Base-by-base conservation (phyloP, 768 basidiomycete genomes). In the Cytidiella melzeri region DNA sequence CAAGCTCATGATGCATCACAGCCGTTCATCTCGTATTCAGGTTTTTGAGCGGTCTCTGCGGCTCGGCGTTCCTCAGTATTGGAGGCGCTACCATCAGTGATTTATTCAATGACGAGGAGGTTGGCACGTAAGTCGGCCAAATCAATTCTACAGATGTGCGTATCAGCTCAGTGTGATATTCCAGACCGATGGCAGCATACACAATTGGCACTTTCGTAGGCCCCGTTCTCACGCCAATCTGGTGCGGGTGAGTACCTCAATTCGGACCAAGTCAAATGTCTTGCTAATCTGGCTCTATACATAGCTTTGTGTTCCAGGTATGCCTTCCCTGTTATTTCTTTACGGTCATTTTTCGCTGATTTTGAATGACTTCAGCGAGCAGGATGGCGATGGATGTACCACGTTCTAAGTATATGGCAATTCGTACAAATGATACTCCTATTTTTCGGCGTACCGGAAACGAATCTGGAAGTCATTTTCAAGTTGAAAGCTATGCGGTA, bases 331-430 rank as follows among this genome's bases (percentile, higher is more conserved):
- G n/a, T n/a, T n/a, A n/a, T n/a, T n/a, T n/a, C n/a, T n/a, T n/a
- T n/a, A 18, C 11, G 9, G 19, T 11, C 13, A 28, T 6, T 3
- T 43, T 11, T 19, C 30, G 27, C 21, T 21, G 4, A 42, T 42
- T 13, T 15, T 23, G 41, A 58, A 46, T 58, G n/a, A 52, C 54
- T 36, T 56, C 56, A 84, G 76, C 67, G 79, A 55, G 50, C 73
- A 2, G 56, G 71, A 38, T 85, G 84, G 84, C 63, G 84, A 51
- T 90, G 87, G 87, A 86, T 87, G 0, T 92, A 81, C 65, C 77
- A 79, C 48, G 64, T 84, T 19, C 61, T 83, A 47, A 51, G 80
- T 4, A 83, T 84, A 20, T 91, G 88, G 90, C 69, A 73, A 0
- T 77, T 75, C 41, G 61, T 62, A 2, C 72, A 86, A 60, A 63